Percentiles rank a stretch among this genome's conserved stretches.
phyloP scores from a whole-genome alignment of 345 rosid species.

The Linum usitatissimum region DNA sequence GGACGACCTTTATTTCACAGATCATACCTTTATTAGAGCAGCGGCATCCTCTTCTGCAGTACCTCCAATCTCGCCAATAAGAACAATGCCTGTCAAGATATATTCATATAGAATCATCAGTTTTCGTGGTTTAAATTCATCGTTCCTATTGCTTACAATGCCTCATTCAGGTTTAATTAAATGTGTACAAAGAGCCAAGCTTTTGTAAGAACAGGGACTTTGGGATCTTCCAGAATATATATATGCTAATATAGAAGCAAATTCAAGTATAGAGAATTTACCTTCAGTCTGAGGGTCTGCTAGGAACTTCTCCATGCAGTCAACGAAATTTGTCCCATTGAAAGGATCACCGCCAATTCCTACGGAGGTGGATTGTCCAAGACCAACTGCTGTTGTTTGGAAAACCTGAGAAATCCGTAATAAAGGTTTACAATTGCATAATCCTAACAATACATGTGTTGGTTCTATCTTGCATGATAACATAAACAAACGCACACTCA shows the following conservation, averaged over 20 bases:
- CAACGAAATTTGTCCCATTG: slow-evolving; percentile 93
- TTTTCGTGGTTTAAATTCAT: not conserved
- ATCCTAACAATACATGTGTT: not conserved
- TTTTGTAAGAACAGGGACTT: not conserved
- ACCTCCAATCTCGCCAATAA: slow-evolving; percentile 96
- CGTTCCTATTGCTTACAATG: not conserved
- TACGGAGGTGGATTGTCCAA: slow-evolving; percentile 90
- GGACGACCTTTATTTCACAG: not conserved
- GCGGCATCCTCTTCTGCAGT: slow-evolving; percentile 99
- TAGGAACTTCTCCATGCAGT: slow-evolving; percentile 74
- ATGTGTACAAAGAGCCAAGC: not conserved
- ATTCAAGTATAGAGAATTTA: slow-evolving; percentile 15
- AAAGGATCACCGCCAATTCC: slow-evolving; percentile 98
- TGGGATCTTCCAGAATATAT: not conserved
- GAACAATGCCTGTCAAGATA: slow-evolving; percentile 50
- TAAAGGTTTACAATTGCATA: not conserved
- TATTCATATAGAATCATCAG: too few species aligned
- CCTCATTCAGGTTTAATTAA: not conserved
- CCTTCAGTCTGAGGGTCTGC: slow-evolving; percentile 97
- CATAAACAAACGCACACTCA: not conserved
- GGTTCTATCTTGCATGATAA: not conserved
- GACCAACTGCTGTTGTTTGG: slow-evolving; percentile 92
- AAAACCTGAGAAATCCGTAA: slow-evolving; percentile 45
- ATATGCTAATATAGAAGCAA: not conserved
- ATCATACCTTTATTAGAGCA: slow-evolving; percentile 58